These are phyloP conservation scores for Nelumbo lutea DNA, from an alignment of 164 flowering plant species.

Conservation along the genomic window DNA sequence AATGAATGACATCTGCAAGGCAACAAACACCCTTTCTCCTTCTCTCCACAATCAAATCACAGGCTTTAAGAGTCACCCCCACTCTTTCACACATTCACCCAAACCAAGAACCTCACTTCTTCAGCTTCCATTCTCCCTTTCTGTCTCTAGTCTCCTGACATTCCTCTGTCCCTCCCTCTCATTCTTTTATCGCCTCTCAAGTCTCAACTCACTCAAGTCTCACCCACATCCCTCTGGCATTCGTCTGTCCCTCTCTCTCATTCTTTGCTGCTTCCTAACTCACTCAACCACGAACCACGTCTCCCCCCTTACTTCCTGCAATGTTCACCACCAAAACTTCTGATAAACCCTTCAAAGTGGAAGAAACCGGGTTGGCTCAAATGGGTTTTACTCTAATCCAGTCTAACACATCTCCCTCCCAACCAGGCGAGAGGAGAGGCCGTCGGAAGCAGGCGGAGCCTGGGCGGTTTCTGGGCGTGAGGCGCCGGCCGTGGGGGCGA, in stretches of 20 bases:
- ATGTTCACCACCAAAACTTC: conserved; percentile 41
- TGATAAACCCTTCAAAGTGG: conserved; percentile 27
- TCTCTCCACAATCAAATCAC: conserved; percentile 20
- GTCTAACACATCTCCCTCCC: conserved; percentile 36
- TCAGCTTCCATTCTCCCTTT: not conserved
- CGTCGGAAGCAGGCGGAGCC: conserved; percentile 74
- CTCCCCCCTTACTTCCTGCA: not conserved
- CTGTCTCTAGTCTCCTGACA: conserved; percentile 6
- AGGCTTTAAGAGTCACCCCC: conserved; percentile 28
- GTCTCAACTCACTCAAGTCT: too few species aligned
- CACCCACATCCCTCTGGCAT: too few species aligned
- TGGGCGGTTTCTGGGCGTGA: conserved; percentile 85
- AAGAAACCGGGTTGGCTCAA: conserved; percentile 20
- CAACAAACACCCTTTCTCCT: conserved; percentile 25
- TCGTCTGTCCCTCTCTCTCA: not conserved
- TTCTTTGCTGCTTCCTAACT: conserved; percentile 4
- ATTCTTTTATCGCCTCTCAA: conserved; percentile 7
- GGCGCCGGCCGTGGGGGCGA: conserved; percentile 92
- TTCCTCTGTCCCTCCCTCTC: conserved; percentile 4
- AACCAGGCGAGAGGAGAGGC: conserved; percentile 56
- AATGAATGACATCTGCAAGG: conserved; percentile 34
- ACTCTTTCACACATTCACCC: conserved; percentile 13
- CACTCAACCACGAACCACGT: too few species aligned
- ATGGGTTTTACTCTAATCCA: conserved; percentile 50
- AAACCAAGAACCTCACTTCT: not conserved